Base-by-base conservation (phyloP, 2,329 filamentous ascomycete species). In the Mycocentrospora acerina region DNA sequence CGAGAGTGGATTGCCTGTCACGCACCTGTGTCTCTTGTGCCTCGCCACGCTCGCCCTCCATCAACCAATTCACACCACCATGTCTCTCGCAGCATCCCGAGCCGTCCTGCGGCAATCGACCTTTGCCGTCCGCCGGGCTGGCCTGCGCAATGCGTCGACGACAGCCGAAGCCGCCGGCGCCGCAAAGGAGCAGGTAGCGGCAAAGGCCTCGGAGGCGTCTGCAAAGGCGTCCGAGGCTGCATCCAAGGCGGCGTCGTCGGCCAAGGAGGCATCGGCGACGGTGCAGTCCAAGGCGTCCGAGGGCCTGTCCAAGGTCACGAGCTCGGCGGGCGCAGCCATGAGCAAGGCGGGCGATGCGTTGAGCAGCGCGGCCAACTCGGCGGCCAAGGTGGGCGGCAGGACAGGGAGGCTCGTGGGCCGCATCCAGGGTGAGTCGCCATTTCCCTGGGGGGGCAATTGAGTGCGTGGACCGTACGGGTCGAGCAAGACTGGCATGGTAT, bases 181-280 rank as follows among this genome's bases (percentile, higher is more conserved):
- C 17, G 72, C 69, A 32, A 75, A 75, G 64, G 71, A 74, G 48
- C 71, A 67, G 48, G 66, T 68, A 36, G 55, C 60, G 37, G 52
- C 62, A 38, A 65, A 60, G 19, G 51, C 56, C 32, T 59, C 75
- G 59, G 89, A 89, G 78, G 90, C 89, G 42, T 55, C 63, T 42
- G 66, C 76, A 60, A 91, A 90, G 79, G 91, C 90, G 47, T 79
- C 83, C 52, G 79, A 95, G 73, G 89, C 90, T 51, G 81, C 96
- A 38, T 88, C 86, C 59, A 83, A 83, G 65, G 90, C 93, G 60
- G 78, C 85, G 51, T 83, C 86, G 59, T 83, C 88, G 37, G 90
- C 90, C 57, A 88, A 88, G 40, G 84, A 87, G 46, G 87, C 83
- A 46, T 76, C 94, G 59, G 78, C 80, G 57, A 83, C 81, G 65